Evolutionary conservation across 1,139 yeast genomes (phyloP).

Genomic region (Candida sp.): DNA sequence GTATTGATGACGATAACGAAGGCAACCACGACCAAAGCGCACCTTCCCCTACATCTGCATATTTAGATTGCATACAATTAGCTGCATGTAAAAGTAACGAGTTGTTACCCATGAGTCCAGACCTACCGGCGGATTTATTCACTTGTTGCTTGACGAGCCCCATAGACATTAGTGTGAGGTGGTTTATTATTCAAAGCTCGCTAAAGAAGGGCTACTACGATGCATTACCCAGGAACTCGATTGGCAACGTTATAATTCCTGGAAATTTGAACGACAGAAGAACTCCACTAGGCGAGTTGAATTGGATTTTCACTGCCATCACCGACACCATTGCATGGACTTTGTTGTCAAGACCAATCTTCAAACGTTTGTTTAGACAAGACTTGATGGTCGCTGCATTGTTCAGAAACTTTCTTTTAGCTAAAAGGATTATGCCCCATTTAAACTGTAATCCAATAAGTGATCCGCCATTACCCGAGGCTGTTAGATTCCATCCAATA

Average conservation of each 20-base stretch:
- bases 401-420: conserved; percentile 88
- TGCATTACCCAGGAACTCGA: conserved; percentile 51
- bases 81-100: conserved; percentile 95
- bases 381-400: conserved; percentile 97
- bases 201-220: conserved; percentile 67
- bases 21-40: conserved; percentile 69
- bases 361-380: conserved; percentile 90
- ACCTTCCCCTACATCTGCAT: conserved; percentile 70
- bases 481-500: conserved; percentile 83
- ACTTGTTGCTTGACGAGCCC: conserved; percentile 97
- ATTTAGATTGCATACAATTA: conserved; percentile 87
- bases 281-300: conserved; percentile 94
- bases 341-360: conserved; percentile 82
- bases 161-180: conserved; percentile 89
- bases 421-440: conserved; percentile 93
- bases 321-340: conserved; percentile 99
- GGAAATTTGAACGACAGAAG: conserved; percentile 92
- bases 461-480: conserved; percentile 90
- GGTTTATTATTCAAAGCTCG: conserved; percentile 90
- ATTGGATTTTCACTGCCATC: conserved; percentile 98
- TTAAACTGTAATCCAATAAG: conserved; percentile 95
- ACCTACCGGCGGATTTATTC: conserved; percentile 93
- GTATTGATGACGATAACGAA: conserved; percentile 86
- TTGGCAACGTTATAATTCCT: conserved; percentile 75
- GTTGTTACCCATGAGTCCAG: conserved; percentile 90